These are phyloP conservation scores for Lactarius akahatsu DNA, from an alignment of 768 basidiomycete species.

Conservation along the genomic window DNA sequence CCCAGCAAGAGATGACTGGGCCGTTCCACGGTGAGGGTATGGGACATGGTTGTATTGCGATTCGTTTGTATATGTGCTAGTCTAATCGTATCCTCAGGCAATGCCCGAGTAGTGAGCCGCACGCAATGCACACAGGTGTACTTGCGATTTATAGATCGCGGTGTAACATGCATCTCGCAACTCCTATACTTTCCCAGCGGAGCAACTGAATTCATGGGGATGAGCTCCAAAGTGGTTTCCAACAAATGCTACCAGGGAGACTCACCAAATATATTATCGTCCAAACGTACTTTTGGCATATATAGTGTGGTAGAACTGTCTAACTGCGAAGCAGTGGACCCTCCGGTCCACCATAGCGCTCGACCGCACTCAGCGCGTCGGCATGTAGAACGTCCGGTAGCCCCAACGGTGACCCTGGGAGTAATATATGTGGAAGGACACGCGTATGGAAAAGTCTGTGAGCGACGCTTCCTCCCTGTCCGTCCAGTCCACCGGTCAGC, in stretches of 20 bases:
- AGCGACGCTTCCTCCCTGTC: conserved; percentile 41
- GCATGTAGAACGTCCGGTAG: conserved; percentile 47
- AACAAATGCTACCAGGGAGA: neutral
- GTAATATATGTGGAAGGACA: conserved; percentile 40
- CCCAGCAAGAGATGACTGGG: conserved; percentile 34
- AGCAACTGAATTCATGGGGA: neutral
- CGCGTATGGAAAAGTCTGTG: conserved; percentile 46
- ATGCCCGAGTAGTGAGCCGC: neutral
- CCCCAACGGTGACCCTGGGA: conserved; percentile 33
- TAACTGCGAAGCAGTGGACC: conserved; percentile 19
- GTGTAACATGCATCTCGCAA: neutral
- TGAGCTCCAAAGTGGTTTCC: neutral
- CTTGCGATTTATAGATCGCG: too few species aligned
- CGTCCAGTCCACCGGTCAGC: conserved; percentile 2
- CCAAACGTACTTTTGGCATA: conserved; percentile 14
- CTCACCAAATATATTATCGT: conserved; percentile 19
- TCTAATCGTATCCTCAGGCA: neutral
- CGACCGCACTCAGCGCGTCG: conserved; percentile 44
- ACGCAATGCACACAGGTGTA: neutral
- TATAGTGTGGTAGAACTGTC: conserved; percentile 9
- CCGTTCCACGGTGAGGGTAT: conserved; percentile 29
- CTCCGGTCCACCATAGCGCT: conserved; percentile 51
- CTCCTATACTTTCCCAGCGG: neutral
- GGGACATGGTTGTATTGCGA: conserved; percentile 5
- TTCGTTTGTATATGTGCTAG: conserved; percentile 7